phyloP scores from a whole-genome alignment of 257 asterid species.

The Eustoma russellianum region DNA sequence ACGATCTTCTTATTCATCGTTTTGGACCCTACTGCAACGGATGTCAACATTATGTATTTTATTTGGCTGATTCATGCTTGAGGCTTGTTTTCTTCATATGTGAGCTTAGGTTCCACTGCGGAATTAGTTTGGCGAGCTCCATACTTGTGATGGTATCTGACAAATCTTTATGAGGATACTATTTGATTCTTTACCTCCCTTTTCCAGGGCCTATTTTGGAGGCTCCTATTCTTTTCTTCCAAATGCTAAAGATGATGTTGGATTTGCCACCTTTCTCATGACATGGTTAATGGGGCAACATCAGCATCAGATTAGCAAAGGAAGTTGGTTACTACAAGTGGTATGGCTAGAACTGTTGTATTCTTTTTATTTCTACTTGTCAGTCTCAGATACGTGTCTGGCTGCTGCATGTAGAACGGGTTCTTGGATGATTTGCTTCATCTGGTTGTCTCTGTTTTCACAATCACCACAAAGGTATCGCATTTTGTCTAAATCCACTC shows the following conservation, averaged over 20 bases:
- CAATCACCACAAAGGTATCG: conserved; percentile 1
- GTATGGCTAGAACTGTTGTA: conserved; percentile 4
- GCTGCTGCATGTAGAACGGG: background rate
- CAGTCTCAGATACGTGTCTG: background rate
- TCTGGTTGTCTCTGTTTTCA: background rate
- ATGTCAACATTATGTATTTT: too few species aligned
- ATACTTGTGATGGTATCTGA: conserved; percentile 10
- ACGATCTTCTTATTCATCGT: too few species aligned
- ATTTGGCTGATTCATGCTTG: background rate
- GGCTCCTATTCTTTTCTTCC: conserved; percentile 14
- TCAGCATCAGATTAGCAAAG: conserved; percentile 11
- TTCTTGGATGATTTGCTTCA: background rate
- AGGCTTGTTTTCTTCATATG: too few species aligned
- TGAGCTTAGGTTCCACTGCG: background rate
- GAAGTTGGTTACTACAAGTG: conserved; percentile 6
- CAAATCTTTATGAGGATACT: conserved; percentile 12
- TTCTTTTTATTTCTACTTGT: conserved; percentile 5
- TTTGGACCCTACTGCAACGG: background rate
- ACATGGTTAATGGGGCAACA: conserved; percentile 11
- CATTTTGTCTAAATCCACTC: too few species aligned
- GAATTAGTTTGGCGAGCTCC: conserved; percentile 4
- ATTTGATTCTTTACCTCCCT: conserved; percentile 17
- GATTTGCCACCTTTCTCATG: conserved; percentile 19
- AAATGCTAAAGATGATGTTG: conserved; percentile 18
- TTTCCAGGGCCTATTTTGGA: conserved; percentile 23